Evolutionary conservation across 2,329 filamentous ascomycete species (phyloP).

Genomic region (Helotiales sp.): DNA sequence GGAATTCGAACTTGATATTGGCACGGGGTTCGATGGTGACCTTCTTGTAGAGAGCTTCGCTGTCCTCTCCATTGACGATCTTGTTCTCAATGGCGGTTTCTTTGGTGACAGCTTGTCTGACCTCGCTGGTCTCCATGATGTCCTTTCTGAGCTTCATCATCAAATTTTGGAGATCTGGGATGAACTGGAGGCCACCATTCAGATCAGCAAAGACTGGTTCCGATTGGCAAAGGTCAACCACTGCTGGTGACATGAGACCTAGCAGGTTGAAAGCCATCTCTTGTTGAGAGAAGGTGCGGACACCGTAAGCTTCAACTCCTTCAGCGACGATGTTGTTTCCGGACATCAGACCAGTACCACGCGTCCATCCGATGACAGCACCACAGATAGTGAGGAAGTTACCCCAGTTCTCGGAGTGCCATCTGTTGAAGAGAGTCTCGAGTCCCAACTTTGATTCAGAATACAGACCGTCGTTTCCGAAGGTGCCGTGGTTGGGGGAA

Average conservation of each 20-base stretch:
- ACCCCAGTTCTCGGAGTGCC: conserved; percentile 96
- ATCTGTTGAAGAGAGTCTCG: conserved; percentile 97
- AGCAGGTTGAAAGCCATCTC: conserved; percentile 99
- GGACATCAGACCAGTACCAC: conserved; percentile 96
- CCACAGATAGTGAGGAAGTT: conserved; percentile 98
- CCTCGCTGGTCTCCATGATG: conserved; percentile 92
- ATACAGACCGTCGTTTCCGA: conserved; percentile 96
- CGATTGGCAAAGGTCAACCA: conserved; percentile 93
- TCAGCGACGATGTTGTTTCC: conserved; percentile 98
- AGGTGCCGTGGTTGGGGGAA: conserved; percentile 97
- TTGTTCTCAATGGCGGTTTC: conserved; percentile 97
- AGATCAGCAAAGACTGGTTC: conserved; percentile 97
- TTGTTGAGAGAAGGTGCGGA: conserved; percentile 97
- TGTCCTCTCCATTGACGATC: conserved; percentile 92
- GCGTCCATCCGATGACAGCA: conserved; percentile 98
- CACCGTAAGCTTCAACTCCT: conserved; percentile 93
- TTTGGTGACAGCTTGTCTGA: conserved; percentile 91
- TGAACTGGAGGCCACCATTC: conserved; percentile 96
- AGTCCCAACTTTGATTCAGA: conserved; percentile 97
- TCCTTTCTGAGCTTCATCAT: conserved; percentile 95
- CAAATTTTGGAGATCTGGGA: conserved; percentile 90
- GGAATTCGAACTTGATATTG: conserved; percentile 98
- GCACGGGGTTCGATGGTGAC: conserved; percentile 91
- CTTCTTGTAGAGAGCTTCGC: conserved; percentile 92
- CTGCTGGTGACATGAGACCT: conserved; percentile 90